Evolutionary conservation across 1,284 basidiomycete species (phyloP).

Genomic region (Cutaneotrichosporon cyanovorans): DNA sequence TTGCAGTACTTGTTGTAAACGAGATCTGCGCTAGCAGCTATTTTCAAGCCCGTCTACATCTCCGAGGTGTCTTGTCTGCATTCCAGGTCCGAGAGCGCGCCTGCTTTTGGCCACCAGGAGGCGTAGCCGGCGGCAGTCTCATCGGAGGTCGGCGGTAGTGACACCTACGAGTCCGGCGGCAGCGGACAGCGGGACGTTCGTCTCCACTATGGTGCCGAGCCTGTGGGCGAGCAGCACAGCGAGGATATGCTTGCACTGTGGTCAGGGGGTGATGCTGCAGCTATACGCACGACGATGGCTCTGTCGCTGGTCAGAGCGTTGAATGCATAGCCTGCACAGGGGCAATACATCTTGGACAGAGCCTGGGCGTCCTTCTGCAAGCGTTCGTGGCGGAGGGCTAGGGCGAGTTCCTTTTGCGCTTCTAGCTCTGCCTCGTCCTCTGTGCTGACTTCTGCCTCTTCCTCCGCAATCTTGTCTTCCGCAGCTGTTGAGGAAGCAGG

Average conservation of each 20-base stretch:
- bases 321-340: constrained; percentile 38
- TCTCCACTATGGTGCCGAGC: constrained; percentile 21
- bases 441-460: not conserved
- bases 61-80: too few relatives aligned
- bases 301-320: constrained; percentile 29
- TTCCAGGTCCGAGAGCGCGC: too few relatives aligned
- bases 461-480: too few relatives aligned
- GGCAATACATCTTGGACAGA: constrained; percentile 30
- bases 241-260: constrained; percentile 41
- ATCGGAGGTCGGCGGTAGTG: not conserved
- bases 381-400: not conserved
- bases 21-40: too few relatives aligned
- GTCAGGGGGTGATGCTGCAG: not conserved
- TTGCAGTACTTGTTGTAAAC: too few relatives aligned
- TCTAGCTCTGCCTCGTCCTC: not conserved
- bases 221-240: constrained; percentile 31
- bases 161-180: constrained; percentile 26
- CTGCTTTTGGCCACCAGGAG: too few relatives aligned
- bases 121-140: too few relatives aligned
- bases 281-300: constrained; percentile 28
- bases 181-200: constrained; percentile 20
- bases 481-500: not conserved
- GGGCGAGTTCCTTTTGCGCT: not conserved
- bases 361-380: not conserved
- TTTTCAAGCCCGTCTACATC: too few relatives aligned